A percentile compares a stretch with the other conserved stretches of the same genome.
Evolutionary conservation across 2,329 filamentous ascomycete species (phyloP).

Genomic region (Cladosporium phlei): DNA sequence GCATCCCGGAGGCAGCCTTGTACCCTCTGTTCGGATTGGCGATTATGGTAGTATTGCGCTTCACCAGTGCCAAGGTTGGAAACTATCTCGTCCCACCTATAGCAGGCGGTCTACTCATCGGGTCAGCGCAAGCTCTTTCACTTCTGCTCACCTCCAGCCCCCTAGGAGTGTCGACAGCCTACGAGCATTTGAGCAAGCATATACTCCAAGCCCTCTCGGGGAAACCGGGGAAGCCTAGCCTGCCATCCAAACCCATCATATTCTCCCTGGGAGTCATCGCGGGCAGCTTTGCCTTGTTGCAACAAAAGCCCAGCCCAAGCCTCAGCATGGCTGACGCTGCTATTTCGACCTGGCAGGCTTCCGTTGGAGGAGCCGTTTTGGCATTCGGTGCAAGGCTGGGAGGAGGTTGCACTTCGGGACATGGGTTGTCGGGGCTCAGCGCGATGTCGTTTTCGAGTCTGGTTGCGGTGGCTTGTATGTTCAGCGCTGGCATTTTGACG

Average conservation of each 20-base stretch:
- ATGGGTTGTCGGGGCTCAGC: slow-evolving; percentile 65
- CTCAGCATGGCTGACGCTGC: background rate
- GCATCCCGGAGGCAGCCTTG: background rate
- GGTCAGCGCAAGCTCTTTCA: slow-evolving; percentile 54
- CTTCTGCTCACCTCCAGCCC: slow-evolving; percentile 50
- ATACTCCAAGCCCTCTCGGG: too few relatives aligned
- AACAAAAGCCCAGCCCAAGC: background rate
- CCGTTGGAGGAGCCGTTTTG: background rate
- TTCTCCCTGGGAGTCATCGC: background rate
- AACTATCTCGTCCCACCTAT: slow-evolving; percentile 21
- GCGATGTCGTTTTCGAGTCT: slow-evolving; percentile 59
- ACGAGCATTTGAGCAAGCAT: slow-evolving; percentile 9
- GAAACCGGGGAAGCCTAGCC: background rate
- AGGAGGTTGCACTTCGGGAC: slow-evolving; percentile 64
- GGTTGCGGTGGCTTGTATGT: slow-evolving; percentile 56
- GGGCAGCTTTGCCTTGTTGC: background rate
- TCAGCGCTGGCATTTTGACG: slow-evolving; percentile 46
- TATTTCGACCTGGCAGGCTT: background rate
- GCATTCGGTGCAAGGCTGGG: slow-evolving; percentile 43
- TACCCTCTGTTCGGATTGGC: slow-evolving; percentile 1
- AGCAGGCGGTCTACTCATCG: slow-evolving; percentile 55
- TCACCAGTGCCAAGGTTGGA: background rate
- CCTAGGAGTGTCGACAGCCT: slow-evolving; percentile 55
- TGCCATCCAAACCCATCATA: background rate
- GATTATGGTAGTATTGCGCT: background rate